Percentiles rank a stretch among this genome's conserved stretches.
phyloP scores from a whole-genome alignment of 805 yeast genomes.

The Martiniozyma abietophila region DNA sequence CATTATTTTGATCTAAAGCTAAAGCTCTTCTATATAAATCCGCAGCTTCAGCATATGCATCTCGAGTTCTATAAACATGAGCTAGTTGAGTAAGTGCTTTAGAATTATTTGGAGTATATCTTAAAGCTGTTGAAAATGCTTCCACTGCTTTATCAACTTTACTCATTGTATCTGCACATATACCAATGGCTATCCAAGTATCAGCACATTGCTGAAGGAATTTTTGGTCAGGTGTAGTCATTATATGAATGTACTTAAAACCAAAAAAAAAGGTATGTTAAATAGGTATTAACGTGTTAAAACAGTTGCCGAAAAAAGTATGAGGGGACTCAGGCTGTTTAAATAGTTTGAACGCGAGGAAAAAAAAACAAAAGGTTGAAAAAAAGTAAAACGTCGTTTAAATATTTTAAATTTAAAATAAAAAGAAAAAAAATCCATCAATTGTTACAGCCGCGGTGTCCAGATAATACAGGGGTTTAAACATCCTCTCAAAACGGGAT shows the following conservation, averaged over 20 bases:
- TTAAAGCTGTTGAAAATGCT: slow-evolving; percentile 80
- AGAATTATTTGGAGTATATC: slow-evolving; percentile 78
- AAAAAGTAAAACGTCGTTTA: no score
- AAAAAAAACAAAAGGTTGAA: no score
- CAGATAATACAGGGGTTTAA: no score
- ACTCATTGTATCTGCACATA: slow-evolving; percentile 81
- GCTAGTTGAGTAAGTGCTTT: slow-evolving; percentile 82
- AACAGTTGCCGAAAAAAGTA: no score
- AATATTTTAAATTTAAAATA: no score
- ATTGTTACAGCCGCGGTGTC: no score
- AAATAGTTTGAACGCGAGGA: no score
- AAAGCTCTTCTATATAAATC: slow-evolving; percentile 87
- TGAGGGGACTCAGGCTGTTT: no score
- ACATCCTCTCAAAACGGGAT: no score
- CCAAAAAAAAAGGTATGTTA: no score
- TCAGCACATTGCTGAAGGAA: slow-evolving; percentile 52
- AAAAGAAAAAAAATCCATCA: no score
- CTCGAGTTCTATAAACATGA: slow-evolving; percentile 78
- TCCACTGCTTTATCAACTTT: slow-evolving; percentile 83
- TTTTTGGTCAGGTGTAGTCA: slow-evolving; percentile 20
- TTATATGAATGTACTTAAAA: slow-evolving; percentile 12
- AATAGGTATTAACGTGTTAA: no score
- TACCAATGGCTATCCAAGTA: slow-evolving; percentile 85
- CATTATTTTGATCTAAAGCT: slow-evolving; percentile 72
- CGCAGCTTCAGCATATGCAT: slow-evolving; percentile 88